phyloP scores from a whole-genome alignment of 257 asterid species.

The Coffea canephora region DNA sequence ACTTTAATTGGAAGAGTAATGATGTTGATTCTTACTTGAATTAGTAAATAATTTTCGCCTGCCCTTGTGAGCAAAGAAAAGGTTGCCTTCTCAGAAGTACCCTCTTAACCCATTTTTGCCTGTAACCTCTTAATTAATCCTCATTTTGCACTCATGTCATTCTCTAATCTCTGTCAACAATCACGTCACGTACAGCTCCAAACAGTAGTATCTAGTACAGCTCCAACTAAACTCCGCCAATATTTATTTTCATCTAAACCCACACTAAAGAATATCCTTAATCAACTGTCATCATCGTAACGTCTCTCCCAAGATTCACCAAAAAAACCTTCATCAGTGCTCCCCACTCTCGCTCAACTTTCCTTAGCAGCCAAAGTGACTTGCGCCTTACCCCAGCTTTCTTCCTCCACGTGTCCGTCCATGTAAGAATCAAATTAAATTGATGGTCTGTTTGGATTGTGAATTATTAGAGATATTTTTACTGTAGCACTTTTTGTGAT shows the following conservation, averaged over 20 bases:
- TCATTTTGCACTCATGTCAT: conserved; percentile 13
- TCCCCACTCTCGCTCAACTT: conserved; percentile 10
- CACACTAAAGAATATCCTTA: conserved; percentile 5
- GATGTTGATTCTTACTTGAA: background rate
- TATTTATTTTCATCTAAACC: background rate
- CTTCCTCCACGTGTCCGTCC: background rate
- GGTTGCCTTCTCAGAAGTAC: background rate
- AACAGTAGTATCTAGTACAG: too few relatives aligned
- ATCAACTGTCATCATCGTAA: conserved; percentile 26
- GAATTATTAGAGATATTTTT: too few relatives aligned
- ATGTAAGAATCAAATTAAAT: background rate
- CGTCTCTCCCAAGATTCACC: conserved; percentile 31
- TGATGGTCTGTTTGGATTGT: too few relatives aligned
- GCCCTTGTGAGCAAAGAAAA: background rate
- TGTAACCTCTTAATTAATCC: background rate
- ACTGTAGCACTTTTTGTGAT: too few relatives aligned
- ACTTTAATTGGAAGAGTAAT: background rate
- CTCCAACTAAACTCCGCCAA: background rate
- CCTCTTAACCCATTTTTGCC: background rate
- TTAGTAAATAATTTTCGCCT: background rate
- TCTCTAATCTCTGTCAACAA: too few relatives aligned
- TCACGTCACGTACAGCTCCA: background rate
- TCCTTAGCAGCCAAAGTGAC: background rate
- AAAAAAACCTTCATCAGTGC: background rate
- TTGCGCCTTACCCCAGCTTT: background rate